Evolutionary conservation across 1,139 yeast species (phyloP).

Genomic region (Pneumocystis murina): DNA sequence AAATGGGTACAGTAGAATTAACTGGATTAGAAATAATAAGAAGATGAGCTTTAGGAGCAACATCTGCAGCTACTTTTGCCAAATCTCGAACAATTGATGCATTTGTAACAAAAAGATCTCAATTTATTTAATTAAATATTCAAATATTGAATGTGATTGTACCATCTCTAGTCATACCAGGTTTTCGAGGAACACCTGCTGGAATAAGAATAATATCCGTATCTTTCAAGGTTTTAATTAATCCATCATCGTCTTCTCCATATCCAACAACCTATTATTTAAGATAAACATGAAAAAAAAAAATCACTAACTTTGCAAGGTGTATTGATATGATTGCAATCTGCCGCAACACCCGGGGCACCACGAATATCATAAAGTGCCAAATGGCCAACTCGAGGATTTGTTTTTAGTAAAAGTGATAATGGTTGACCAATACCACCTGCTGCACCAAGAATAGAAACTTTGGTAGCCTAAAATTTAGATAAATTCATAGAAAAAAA

Average conservation of each 20-base stretch:
- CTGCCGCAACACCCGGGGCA: slow-evolving; percentile 96
- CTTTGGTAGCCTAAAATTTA: slow-evolving; percentile 18
- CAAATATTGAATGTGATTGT: neutral
- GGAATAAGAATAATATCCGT: slow-evolving; percentile 87
- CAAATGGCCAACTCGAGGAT: slow-evolving; percentile 70
- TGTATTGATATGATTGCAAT: slow-evolving; percentile 83
- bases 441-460: slow-evolving; percentile 23
- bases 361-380: slow-evolving; percentile 84
- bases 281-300: neutral
- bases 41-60: slow-evolving; percentile 76
- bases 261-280: slow-evolving; percentile 38
- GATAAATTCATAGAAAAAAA: neutral
- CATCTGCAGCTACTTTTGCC: slow-evolving; percentile 75
- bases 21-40: slow-evolving; percentile 92
- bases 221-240: slow-evolving; percentile 59
- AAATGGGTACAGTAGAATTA: slow-evolving; percentile 96
- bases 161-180: slow-evolving; percentile 77
- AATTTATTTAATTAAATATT: neutral
- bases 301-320: slow-evolving; percentile 46
- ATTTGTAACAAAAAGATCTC: slow-evolving; percentile 85
- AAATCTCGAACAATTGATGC: slow-evolving; percentile 90
- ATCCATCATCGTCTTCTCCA: slow-evolving; percentile 69
- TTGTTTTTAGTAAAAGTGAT: slow-evolving; percentile 74
- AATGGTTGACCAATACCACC: slow-evolving; percentile 98
- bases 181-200: slow-evolving; percentile 99